Conservation (phyloP, 768 basidiomycete species). For the Rhodosporidiobolus sp. region DNA sequence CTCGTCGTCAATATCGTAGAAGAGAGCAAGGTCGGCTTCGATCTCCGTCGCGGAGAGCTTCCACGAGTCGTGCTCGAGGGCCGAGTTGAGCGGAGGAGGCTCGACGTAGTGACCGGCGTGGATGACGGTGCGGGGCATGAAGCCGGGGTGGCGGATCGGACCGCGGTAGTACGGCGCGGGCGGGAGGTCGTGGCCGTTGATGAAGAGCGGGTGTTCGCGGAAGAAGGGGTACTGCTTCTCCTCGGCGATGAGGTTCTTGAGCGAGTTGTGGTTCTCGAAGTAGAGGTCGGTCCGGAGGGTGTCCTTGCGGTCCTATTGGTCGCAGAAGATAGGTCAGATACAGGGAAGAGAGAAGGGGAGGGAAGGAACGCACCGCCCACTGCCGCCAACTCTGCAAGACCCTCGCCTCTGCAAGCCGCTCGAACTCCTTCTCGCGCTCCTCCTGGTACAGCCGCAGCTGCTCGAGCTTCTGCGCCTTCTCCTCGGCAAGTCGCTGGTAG, state of each 20-base stretch:
- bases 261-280: conserved; percentile 19
- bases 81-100: conserved; percentile 23
- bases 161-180: conserved; percentile 22
- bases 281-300: conserved; percentile 14
- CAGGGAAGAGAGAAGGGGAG: too few relatives aligned
- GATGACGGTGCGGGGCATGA: conserved; percentile 1
- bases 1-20: conserved; percentile 22
- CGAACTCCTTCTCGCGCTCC: conserved; percentile 11
- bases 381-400: conserved; percentile 7
- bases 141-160: conserved; percentile 10
- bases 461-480: conserved; percentile 21
- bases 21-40: conserved; percentile 25
- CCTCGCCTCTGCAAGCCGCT: not conserved
- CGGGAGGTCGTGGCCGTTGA: conserved; percentile 27
- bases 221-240: conserved; percentile 25
- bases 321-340: not conserved
- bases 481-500: conserved; percentile 1
- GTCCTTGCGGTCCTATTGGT: conserved; percentile 25
- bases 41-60: conserved; percentile 16
- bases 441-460: conserved; percentile 1
- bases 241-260: conserved; percentile 25
- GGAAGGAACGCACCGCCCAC: conserved; percentile 16
- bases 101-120: conserved; percentile 23
- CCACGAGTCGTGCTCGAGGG: conserved; percentile 21
- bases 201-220: conserved; percentile 33